Percentiles rank a stretch among this genome's conserved stretches.
Conservation (phyloP, 2,329 filamentous ascomycete species). For the Fusarium xyrophilum region DNA sequence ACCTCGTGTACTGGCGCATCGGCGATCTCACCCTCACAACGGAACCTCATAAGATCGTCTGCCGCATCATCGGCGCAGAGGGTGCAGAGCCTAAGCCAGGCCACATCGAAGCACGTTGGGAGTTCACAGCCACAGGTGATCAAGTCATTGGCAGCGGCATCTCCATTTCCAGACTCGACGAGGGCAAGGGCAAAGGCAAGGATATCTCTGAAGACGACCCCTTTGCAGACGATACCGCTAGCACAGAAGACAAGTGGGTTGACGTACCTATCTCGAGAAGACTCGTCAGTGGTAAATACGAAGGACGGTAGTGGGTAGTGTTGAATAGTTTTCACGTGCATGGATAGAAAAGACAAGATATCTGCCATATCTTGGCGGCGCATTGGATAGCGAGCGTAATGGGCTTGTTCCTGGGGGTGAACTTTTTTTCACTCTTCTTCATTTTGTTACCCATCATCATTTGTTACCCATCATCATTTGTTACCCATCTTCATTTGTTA, state of each 20-base stretch:
- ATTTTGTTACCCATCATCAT: constrained; percentile 24
- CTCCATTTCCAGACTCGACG: constrained; percentile 64
- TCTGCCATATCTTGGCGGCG: constrained; percentile 39
- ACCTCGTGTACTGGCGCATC: constrained; percentile 80
- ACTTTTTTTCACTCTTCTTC: constrained; percentile 24
- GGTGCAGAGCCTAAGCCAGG: constrained; percentile 74
- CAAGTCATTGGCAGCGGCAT: constrained; percentile 65
- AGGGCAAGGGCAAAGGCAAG: constrained; percentile 60
- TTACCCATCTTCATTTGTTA: constrained; percentile 23
- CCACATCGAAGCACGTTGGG: constrained; percentile 83
- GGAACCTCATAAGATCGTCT: constrained; percentile 78
- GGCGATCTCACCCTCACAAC: constrained; percentile 74
- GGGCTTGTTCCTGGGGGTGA: constrained; percentile 31
- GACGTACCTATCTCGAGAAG: constrained; percentile 71
- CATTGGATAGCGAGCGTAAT: constrained; percentile 44
- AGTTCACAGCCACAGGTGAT: constrained; percentile 57
- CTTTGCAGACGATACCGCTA: constrained; percentile 64
- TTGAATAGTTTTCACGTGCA: constrained; percentile 22
- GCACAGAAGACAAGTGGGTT: constrained; percentile 62
- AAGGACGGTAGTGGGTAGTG: constrained; percentile 52
- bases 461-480: constrained; percentile 17
- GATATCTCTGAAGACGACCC: constrained; percentile 65
- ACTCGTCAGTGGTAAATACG: constrained; percentile 78
- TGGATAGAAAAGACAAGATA: constrained; percentile 38
- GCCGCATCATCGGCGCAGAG: constrained; percentile 77